These are phyloP conservation scores for Backusella macrospora DNA, from an alignment of 192 early-diverging fungal species.

Conservation along the genomic window DNA sequence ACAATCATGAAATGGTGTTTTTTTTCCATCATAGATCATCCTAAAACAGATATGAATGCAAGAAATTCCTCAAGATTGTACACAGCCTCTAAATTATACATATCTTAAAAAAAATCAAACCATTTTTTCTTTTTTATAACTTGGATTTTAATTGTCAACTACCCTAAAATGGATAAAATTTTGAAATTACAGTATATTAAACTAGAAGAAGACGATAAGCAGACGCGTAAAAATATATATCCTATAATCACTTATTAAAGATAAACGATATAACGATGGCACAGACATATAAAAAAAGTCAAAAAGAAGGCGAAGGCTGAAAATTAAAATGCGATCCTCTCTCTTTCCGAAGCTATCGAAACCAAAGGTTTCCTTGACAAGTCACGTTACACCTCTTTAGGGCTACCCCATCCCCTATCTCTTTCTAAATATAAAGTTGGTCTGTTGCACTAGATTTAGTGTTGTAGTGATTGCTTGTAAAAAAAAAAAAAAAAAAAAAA, in stretches of 20 bases:
- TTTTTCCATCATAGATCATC: background rate
- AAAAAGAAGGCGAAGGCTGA: background rate
- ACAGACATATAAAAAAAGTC: background rate
- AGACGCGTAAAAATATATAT: background rate
- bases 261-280: background rate
- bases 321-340: background rate
- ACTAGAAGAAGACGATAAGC: background rate
- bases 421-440: background rate
- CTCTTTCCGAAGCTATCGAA: too few relatives aligned
- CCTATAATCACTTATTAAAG: background rate
- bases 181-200: background rate
- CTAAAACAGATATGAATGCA: too few relatives aligned
- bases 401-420: background rate
- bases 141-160: background rate
- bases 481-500: constrained; percentile 9
- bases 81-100: background rate
- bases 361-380: background rate
- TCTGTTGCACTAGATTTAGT: constrained; percentile 4
- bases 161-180: background rate
- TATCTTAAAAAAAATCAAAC: background rate
- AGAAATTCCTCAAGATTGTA: background rate
- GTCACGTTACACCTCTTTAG: background rate
- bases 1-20: background rate
- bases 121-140: background rate
- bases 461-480: background rate